Percentiles rank a stretch among this genome's conserved stretches.
phyloP scores from a whole-genome alignment of 495 filamentous ascomycete genomes.

The Recurvomyces mirabilis region DNA sequence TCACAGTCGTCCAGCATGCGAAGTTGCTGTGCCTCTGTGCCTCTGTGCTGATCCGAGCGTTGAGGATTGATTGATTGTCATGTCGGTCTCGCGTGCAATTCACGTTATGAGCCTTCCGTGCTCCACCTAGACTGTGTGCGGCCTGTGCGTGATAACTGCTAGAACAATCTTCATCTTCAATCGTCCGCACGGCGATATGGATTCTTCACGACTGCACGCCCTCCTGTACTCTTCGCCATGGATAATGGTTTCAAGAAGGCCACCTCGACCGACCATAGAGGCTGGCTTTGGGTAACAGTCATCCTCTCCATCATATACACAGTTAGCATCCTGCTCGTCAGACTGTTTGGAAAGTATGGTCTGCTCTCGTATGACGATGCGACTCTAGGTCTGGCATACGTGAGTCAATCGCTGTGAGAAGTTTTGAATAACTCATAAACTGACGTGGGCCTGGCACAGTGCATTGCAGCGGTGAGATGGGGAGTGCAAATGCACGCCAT shows the following conservation, averaged over 20 bases:
- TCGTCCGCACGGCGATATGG: no score
- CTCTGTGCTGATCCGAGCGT: no score
- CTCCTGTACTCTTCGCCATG: no score
- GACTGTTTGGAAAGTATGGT: slow-evolving; percentile 1
- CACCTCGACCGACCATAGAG: neutral
- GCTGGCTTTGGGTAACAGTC: neutral
- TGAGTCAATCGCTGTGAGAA: neutral
- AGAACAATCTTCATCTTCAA: no score
- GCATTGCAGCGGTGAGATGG: neutral
- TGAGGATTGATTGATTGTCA: no score
- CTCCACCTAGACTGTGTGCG: no score
- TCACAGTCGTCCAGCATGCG: no score
- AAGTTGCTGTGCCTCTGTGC: no score
- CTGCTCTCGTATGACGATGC: slow-evolving; percentile 4
- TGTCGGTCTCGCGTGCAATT: no score
- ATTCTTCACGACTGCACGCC: no score
- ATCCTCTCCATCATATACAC: neutral
- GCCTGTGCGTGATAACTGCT: no score
- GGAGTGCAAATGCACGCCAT: neutral
- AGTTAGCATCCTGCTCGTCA: neutral
- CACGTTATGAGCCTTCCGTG: no score
- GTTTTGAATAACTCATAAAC: neutral
- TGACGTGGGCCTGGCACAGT: neutral
- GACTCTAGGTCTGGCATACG: neutral
- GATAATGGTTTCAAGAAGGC: neutral